A percentile compares a stretch with the other conserved stretches of the same genome.
These are phyloP conservation scores for Prototheca cutis DNA, from an alignment of 163 green algal species.

Conservation along the genomic window DNA sequence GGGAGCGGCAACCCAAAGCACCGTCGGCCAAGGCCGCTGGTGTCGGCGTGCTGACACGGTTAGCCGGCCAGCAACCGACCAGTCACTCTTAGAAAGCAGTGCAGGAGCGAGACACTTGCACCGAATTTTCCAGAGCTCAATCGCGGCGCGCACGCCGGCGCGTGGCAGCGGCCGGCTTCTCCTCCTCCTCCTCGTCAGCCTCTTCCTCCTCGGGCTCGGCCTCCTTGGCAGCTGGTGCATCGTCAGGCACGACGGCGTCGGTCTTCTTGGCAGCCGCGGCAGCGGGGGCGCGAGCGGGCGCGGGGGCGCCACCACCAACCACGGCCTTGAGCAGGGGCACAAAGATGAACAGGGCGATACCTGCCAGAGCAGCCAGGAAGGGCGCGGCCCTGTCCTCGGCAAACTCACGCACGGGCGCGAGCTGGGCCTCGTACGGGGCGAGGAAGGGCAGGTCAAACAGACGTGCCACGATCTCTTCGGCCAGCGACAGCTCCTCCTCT, in stretches of 20 bases:
- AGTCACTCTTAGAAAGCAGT: no score
- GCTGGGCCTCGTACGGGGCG: slow-evolving; percentile 2
- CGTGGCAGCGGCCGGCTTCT: slow-evolving; percentile 7
- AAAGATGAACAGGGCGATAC: slow-evolving; percentile 11
- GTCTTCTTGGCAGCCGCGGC: slow-evolving; percentile 3
- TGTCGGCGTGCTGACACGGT: no score
- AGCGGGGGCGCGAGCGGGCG: no score
- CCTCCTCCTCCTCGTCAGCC: slow-evolving; percentile 12
- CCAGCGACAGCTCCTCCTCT: slow-evolving; percentile 4
- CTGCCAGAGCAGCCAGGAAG: slow-evolving; percentile 11
- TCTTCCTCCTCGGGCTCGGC: slow-evolving; percentile 3
- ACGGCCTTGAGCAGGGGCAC: slow-evolving; percentile 7
- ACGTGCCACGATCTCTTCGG: no score
- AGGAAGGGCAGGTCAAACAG: slow-evolving; percentile 18
- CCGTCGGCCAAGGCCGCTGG: no score
- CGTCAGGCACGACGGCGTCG: slow-evolving; percentile 6
- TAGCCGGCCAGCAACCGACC: no score
- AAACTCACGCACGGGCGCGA: slow-evolving; percentile 10
- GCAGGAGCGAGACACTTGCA: no score
- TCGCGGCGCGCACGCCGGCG: slow-evolving; percentile 24
- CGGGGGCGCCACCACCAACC: background rate
- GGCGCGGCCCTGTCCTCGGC: slow-evolving; percentile 12
- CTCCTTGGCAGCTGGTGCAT: slow-evolving; percentile 5
- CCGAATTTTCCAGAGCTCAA: no score
- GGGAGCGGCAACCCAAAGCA: no score